Conservation (phyloP, 768 basidiomycete species). For the Mrakia gelida region DNA sequence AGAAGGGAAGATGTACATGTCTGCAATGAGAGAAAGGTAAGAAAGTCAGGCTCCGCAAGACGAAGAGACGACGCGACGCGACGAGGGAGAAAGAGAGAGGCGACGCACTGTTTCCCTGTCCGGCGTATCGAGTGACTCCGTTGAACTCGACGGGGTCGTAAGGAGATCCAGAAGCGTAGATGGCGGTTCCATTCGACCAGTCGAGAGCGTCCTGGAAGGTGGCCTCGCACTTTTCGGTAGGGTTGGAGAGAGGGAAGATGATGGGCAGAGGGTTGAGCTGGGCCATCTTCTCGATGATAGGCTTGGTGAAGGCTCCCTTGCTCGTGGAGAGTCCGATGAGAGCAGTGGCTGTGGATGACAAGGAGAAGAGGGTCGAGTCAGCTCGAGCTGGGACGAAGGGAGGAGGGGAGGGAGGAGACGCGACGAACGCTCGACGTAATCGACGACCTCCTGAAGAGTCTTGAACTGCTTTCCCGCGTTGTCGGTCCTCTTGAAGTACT, state of each 20-base stretch:
- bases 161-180: slow-evolving; percentile 84
- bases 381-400: not conserved
- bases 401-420: not conserved
- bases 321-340: slow-evolving; percentile 86
- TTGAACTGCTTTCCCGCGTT: slow-evolving; percentile 71
- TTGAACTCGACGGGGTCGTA: slow-evolving; percentile 62
- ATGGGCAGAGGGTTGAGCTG: slow-evolving; percentile 69
- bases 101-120: slow-evolving; percentile 89
- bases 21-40: not conserved
- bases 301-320: slow-evolving; percentile 67
- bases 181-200: slow-evolving; percentile 56
- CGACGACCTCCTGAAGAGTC: slow-evolving; percentile 69
- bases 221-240: slow-evolving; percentile 48
- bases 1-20: slow-evolving; percentile 49
- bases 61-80: not conserved
- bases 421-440: slow-evolving; percentile 37
- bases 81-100: slow-evolving; percentile 66
- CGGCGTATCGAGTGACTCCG: slow-evolving; percentile 61
- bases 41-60: no score
- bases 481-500: slow-evolving; percentile 77
- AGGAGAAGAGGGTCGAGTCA: not conserved
- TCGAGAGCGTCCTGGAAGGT: slow-evolving; percentile 41
- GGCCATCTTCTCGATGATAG: slow-evolving; percentile 71
- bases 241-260: slow-evolving; percentile 90
- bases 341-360: slow-evolving; percentile 56